phyloP scores from a whole-genome alignment of 2,329 filamentous ascomycete species.

The Botrytis pseudocinerea region DNA sequence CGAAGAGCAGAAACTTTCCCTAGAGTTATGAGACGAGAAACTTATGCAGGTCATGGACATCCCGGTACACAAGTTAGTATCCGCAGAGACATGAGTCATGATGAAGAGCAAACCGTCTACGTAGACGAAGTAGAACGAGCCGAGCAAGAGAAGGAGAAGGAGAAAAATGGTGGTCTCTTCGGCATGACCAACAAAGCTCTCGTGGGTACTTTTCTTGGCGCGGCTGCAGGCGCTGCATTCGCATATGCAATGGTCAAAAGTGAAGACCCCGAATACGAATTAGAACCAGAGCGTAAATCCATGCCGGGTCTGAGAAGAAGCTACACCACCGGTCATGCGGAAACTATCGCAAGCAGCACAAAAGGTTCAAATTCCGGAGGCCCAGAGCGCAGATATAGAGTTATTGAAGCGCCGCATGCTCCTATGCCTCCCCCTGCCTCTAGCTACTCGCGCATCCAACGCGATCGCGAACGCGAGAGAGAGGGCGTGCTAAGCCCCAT shows the following conservation, averaged over 20 bases:
- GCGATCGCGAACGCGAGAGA: slow-evolving; percentile 18
- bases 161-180: slow-evolving; percentile 19
- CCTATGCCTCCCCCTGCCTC: slow-evolving; percentile 19
- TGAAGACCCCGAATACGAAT: slow-evolving; percentile 44
- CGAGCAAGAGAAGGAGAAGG: slow-evolving; percentile 15
- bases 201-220: slow-evolving; percentile 75
- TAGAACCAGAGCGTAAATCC: slow-evolving; percentile 2
- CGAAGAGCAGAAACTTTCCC: slow-evolving; percentile 25
- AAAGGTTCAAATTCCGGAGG: not conserved
- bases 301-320: slow-evolving; percentile 13
- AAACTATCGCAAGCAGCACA: slow-evolving; percentile 16
- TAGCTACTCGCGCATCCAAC: slow-evolving; percentile 8
- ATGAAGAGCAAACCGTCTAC: slow-evolving; percentile 15
- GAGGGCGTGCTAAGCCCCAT: slow-evolving; percentile 7
- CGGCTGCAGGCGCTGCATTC: slow-evolving; percentile 73
- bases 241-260: slow-evolving; percentile 72
- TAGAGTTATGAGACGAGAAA: slow-evolving; percentile 11
- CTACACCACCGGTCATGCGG: slow-evolving; percentile 17
- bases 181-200: slow-evolving; percentile 61
- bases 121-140: slow-evolving; percentile 29
- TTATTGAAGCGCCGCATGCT: slow-evolving; percentile 16
- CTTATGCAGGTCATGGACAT: not conserved
- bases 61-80: not conserved
- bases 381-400: slow-evolving; percentile 11
- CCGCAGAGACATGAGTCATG: slow-evolving; percentile 11